phyloP scores from a whole-genome alignment of 164 flowering plant species.

The Kingdonia uniflora region DNA sequence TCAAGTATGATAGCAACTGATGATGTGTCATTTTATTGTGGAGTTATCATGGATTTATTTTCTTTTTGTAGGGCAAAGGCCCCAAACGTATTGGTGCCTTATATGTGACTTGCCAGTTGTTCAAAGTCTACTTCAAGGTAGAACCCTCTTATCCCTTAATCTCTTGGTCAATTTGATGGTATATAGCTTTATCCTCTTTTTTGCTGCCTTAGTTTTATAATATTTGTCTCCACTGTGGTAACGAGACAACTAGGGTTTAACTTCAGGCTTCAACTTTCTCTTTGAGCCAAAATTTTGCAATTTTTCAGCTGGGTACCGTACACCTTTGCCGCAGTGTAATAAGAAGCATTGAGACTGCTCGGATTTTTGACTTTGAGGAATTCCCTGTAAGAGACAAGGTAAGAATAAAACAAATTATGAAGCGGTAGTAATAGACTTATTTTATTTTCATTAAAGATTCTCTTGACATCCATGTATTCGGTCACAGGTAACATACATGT shows the following conservation, averaged over 20 bases:
- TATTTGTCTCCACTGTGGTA: neutral
- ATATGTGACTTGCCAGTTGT: conserved; percentile 94
- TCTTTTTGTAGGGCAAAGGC: conserved; percentile 70
- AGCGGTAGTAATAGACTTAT: too few relatives aligned
- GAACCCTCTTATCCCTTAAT: neutral
- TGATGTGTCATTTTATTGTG: too few relatives aligned
- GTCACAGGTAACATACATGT: conserved; percentile 92
- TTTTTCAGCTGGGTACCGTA: conserved; percentile 86
- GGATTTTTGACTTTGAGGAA: conserved; percentile 95
- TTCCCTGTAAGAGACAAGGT: conserved; percentile 95
- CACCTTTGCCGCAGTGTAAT: conserved; percentile 97
- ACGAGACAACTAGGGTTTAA: neutral
- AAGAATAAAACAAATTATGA: neutral
- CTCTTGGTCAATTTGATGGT: neutral
- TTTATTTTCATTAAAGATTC: neutral
- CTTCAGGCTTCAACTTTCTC: neutral
- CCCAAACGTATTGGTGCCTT: conserved; percentile 96
- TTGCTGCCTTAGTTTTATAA: neutral
- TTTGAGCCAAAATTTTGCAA: conserved; percentile 1
- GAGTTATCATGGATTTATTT: neutral
- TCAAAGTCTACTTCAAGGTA: conserved; percentile 95
- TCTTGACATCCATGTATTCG: conserved; percentile 4
- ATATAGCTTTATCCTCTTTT: neutral
- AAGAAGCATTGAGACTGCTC: conserved; percentile 96
- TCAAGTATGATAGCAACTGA: too few relatives aligned